Conservation (phyloP, 2,329 filamentous ascomycete species). For the Fusarium protoensiforme region DNA sequence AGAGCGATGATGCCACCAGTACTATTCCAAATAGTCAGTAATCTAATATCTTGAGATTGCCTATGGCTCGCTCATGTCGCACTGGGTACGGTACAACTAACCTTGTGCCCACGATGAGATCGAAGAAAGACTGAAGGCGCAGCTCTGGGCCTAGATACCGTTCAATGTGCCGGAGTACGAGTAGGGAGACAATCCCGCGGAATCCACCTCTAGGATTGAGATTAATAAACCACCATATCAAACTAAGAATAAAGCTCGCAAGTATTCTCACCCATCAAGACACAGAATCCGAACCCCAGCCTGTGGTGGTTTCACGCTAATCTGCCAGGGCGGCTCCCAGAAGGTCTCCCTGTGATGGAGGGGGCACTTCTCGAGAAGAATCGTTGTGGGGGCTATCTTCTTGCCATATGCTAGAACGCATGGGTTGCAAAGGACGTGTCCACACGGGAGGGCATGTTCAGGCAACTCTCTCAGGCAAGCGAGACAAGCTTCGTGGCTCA, state of each 20-base stretch:
- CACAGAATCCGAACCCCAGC: constrained; percentile 8
- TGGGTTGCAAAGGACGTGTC: constrained; percentile 6
- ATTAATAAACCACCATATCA: no score
- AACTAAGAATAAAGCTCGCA: no score
- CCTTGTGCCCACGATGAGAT: constrained; percentile 14
- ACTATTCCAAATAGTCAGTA: neutral
- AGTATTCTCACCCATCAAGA: constrained; percentile 5
- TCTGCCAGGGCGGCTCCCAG: neutral
- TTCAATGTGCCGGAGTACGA: constrained; percentile 2
- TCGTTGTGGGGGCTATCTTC: neutral
- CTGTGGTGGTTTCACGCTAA: constrained; percentile 8
- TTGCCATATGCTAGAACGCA: constrained; percentile 3
- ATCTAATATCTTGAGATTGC: no score
- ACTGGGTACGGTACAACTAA: no score
- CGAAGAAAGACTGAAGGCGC: constrained; percentile 7
- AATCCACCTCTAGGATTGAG: neutral
- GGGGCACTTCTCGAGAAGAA: neutral
- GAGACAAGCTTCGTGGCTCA: constrained; percentile 8
- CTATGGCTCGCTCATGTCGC: no score
- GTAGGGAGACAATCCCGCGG: neutral
- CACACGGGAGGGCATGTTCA: constrained; percentile 7
- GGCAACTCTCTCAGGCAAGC: constrained; percentile 8
- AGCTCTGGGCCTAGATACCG: neutral
- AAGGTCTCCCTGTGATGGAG: neutral
- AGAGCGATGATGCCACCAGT: constrained; percentile 16